Evolutionary conservation across 106 monocot genomes (phyloP).

Genomic region (Iris macrosiphon): DNA sequence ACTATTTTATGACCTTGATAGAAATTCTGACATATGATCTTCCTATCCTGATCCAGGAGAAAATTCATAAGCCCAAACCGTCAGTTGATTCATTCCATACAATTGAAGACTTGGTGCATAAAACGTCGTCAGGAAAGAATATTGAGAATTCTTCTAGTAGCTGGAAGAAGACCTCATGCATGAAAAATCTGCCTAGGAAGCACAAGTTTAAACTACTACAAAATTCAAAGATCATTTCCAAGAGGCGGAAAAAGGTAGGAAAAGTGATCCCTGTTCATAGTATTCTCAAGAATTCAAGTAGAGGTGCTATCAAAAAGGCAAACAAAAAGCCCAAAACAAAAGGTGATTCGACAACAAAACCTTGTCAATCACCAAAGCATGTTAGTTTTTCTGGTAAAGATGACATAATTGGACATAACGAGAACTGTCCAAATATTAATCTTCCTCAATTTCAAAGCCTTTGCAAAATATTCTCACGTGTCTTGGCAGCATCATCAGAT

Average conservation of each 20-base stretch:
- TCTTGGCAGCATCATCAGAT: constrained; percentile 38
- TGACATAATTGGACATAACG: constrained; percentile 14
- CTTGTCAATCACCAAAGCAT: constrained; percentile 18
- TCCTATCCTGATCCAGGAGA: constrained; percentile 25
- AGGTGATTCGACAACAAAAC: constrained; percentile 2
- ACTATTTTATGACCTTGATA: too few species aligned
- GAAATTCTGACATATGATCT: too few species aligned
- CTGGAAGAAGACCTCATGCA: constrained; percentile 4
- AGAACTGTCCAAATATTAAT: constrained; percentile 17
- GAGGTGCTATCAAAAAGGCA: constrained; percentile 10
- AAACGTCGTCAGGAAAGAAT: constrained; percentile 15
- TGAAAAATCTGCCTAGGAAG: constrained; percentile 19
- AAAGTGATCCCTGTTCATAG: constrained; percentile 15
- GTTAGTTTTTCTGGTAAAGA: constrained; percentile 38
- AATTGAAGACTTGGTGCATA: constrained; percentile 6
- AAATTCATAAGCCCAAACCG: constrained; percentile 12
- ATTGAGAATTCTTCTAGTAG: constrained; percentile 2
- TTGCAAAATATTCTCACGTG: constrained; percentile 46
- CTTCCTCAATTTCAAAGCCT: constrained; percentile 38
- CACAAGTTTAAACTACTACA: constrained; percentile 12
- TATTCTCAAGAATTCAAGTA: constrained; percentile 29
- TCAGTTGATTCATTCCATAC: constrained; percentile 5
- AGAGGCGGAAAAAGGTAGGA: constrained; percentile 16
- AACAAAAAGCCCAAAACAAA: constrained; percentile 5
- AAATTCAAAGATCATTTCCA: constrained; percentile 22